Base-by-base conservation (phyloP, 176 grass and related monocot genomes). In the Panicum miliaceum region DNA sequence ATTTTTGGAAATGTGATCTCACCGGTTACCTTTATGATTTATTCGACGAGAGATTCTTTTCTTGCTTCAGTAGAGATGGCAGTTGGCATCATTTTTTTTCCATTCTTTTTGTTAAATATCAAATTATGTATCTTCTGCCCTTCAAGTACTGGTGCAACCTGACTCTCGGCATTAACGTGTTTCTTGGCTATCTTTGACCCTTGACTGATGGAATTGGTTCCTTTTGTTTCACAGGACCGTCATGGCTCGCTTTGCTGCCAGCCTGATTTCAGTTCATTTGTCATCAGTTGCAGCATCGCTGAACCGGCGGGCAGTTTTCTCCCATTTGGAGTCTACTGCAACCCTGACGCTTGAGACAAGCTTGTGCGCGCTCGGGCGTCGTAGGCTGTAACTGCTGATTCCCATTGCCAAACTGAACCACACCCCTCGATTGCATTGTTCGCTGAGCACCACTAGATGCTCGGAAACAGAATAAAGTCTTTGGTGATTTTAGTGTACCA, bases 241-340 rank as follows among this genome's bases (percentile, higher is more conserved):
- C 68, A 20, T 41, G 73, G 53, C 80, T 57, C 27, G 77, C 25
- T 63, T 79, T 37, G 32, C 13, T 45, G 16, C 20, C 25, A 68
- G 69, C 57, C 69, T 78, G 19, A 68, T 75, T 74, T 1, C 3
- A 15, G 23, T 8, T 40, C 18, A 70, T 77, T 25, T 85, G 38
- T 23, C 56, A 26, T 60, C 19, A 65, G 65, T 34, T 14, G 16
- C 68, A 27, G 56, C 29, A 69, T 40, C 23, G n/a, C 9, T 8
- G 22, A 34, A 35, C 40, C 3, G 14, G 26, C 23, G 8, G 36
- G 38, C 75, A 77, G n/a, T 77, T 76, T 61, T 45, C 56, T 61
- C 56, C 38, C 56, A 25, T 60, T 60, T 62, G 22, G 37, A 77
- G 37, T 61, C 34, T 61, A 25, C 84, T 84, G 80, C 58, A 58